Conservation (phyloP, 2,329 filamentous ascomycete genomes). For the Fusarium clavum region DNA sequence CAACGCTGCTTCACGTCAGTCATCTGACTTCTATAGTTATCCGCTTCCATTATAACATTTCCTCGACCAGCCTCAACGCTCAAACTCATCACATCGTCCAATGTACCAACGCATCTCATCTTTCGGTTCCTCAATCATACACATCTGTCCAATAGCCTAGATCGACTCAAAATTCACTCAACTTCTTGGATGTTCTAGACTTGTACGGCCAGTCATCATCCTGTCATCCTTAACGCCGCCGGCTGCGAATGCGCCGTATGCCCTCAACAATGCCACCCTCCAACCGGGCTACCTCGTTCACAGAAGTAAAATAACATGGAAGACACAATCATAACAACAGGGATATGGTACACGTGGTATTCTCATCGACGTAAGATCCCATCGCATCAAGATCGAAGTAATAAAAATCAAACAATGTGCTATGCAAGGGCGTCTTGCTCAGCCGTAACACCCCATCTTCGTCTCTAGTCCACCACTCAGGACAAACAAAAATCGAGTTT, state of each 20-base stretch:
- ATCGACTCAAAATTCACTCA: constrained; percentile 7
- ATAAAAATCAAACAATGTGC: constrained; percentile 35
- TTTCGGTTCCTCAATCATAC: constrained; percentile 9
- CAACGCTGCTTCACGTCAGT: neutral
- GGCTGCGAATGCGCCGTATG: constrained; percentile 36
- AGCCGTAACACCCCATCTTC: neutral
- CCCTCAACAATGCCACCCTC: constrained; percentile 16
- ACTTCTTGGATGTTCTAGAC: constrained; percentile 3
- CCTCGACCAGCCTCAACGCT: neutral
- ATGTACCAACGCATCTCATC: neutral
- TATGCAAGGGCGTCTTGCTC: neutral
- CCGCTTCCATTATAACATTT: neutral
- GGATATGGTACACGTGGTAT: constrained; percentile 26
- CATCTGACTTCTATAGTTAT: constrained; percentile 2
- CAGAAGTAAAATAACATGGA: constrained; percentile 22
- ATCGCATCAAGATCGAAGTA: constrained; percentile 19
- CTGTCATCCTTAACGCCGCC: constrained; percentile 34
- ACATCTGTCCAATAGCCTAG: constrained; percentile 6
- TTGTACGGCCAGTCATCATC: constrained; percentile 23
- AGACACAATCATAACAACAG: constrained; percentile 11
- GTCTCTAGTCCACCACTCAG: constrained; percentile 40
- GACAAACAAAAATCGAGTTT: constrained; percentile 9
- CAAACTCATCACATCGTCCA: constrained; percentile 4
- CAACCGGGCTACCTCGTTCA: constrained; percentile 11
- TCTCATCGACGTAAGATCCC: constrained; percentile 6